phyloP scores from a whole-genome alignment of 352 stramenopile genomes.

The Pythium coloratum region DNA sequence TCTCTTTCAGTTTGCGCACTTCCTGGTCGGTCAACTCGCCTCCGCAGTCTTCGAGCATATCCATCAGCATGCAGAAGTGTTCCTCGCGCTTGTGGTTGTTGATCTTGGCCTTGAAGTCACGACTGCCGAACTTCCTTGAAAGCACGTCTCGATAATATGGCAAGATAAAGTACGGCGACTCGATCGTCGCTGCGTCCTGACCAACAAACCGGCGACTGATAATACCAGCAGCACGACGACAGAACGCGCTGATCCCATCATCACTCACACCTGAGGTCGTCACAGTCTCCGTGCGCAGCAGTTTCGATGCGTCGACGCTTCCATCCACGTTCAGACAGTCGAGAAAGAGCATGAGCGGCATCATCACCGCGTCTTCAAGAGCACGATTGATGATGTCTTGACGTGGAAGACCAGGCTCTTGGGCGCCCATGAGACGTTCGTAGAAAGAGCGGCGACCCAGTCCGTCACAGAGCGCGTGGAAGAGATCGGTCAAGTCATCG shows the following conservation, averaged over 20 bases:
- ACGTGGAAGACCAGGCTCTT: conserved; percentile 13
- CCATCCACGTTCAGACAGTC: conserved; percentile 32
- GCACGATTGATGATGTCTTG: conserved; percentile 10
- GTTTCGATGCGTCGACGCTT: conserved; percentile 8
- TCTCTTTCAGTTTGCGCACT: conserved; percentile 13
- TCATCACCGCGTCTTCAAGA: conserved; percentile 33
- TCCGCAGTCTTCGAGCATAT: conserved; percentile 14
- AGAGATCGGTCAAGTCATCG: conserved; percentile 33
- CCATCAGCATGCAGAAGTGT: conserved; percentile 27
- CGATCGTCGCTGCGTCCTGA: background rate
- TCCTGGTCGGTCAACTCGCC: conserved; percentile 5
- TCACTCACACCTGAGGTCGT: background rate
- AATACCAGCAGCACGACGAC: conserved; percentile 7
- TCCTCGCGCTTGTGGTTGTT: background rate
- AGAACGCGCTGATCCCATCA: conserved; percentile 3
- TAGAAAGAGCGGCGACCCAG: conserved; percentile 23
- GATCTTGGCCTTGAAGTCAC: conserved; percentile 12
- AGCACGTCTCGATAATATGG: conserved; percentile 16
- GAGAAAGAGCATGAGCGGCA: conserved; percentile 30
- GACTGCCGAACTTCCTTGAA: conserved; percentile 21
- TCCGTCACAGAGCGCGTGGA: conserved; percentile 32
- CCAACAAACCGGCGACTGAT: conserved; percentile 2
- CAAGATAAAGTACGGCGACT: conserved; percentile 15
- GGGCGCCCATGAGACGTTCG: conserved; percentile 25
- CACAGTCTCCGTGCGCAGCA: conserved; percentile 1